Evolutionary conservation across 1,139 yeast genomes (phyloP), one percentile per base, ranked within the genome.

Genomic region (Yamadazyma triangularis): DNA sequence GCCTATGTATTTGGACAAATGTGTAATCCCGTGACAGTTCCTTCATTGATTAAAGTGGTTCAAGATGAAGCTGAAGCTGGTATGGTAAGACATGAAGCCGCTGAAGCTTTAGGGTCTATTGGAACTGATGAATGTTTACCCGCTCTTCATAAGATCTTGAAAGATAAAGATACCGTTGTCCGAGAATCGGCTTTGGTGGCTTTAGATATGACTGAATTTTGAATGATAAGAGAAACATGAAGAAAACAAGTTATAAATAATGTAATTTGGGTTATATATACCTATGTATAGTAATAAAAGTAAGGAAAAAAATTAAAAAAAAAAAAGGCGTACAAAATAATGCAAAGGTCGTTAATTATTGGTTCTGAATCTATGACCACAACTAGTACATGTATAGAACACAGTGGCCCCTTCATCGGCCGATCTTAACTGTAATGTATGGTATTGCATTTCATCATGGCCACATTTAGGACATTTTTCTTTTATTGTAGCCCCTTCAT

Each of bases 31-130:
- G 88, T 81, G 21, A 81, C 95, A 24, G 95, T 91, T 23, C 96
- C 96, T 27, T 70, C 93, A 15, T 73, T 93, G 45, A 73, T 87
- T 40, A 79, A 84, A 58, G 89, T 91, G 7, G 73, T 93, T 48
- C 77, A 78, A 46, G 78, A 86, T 56, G 76, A 71, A 35, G 53
- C 61, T 12, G 96, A 93, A 64, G 97, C 94, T 27, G 95, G 94
- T 38, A 93, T 93, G 98, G 98, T 93, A 22, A 82, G 99, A 64
- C 99, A 93, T 56, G 99, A 93, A 63, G 98, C 98, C 34, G 98
- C 98, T 19, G 99, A 93, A 63, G 98, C 98, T 18, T 72, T 93
- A 47, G 98, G 98, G 15, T 77, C 95, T 18, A 91, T 93, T 55
- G 97, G 96, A 15, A 86, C 96, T n/a, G 95, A 86, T 48, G 96